These are phyloP conservation scores for Lentinula edodes DNA, from an alignment of 768 basidiomycete genomes.

Conservation along the genomic window DNA sequence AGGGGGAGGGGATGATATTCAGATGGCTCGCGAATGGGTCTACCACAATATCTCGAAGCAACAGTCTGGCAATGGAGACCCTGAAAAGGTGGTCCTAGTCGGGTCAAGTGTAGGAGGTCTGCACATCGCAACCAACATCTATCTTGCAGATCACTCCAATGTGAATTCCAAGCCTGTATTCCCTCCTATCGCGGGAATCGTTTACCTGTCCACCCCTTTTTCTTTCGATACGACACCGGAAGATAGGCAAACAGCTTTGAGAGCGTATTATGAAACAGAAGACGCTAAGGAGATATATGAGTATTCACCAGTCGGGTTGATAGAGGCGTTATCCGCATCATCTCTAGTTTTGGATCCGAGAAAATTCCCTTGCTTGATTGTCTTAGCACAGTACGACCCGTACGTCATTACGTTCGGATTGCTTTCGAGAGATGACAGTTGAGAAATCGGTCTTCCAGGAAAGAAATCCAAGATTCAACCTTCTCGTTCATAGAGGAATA, in stretches of 20 bases:
- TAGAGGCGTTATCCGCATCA: not conserved
- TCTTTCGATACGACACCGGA: not conserved
- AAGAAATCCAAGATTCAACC: not conserved
- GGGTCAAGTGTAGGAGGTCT: not conserved
- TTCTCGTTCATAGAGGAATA: not conserved
- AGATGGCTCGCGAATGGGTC: not conserved
- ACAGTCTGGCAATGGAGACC: not conserved
- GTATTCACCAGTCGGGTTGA: not conserved
- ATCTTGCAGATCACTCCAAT: not conserved
- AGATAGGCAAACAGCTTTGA: not conserved
- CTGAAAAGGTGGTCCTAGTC: not conserved
- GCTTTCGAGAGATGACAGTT: not conserved
- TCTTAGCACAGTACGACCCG: conserved; percentile 1
- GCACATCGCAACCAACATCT: conserved; percentile 1
- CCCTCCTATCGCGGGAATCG: not conserved
- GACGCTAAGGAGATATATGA: not conserved
- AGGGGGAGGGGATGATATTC: not conserved
- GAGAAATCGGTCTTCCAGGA: not conserved
- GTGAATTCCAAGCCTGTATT: too few species aligned
- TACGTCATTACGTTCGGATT: not conserved
- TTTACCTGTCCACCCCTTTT: not conserved
- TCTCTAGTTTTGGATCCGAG: not conserved
- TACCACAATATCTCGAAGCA: not conserved
- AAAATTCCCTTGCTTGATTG: not conserved
- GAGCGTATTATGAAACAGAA: not conserved